Evolutionary conservation across 306 rosid species (phyloP), one percentile per base, ranked within the genome.

Genomic region (Sindora glabra): DNA sequence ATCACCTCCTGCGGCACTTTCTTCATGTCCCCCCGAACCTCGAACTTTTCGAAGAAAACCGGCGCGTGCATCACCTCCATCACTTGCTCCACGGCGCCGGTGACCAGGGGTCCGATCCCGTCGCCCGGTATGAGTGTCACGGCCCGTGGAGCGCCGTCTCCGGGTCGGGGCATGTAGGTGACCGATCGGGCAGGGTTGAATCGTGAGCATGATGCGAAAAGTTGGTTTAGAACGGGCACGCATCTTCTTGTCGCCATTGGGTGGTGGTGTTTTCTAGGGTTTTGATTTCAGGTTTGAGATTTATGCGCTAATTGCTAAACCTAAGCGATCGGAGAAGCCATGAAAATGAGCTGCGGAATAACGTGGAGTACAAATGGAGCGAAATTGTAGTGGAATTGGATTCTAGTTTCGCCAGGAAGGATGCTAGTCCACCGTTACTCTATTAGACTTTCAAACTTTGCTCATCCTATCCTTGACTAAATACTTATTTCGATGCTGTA

Each of bases 51-150:
- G 64, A 89, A 89, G 78, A 68, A 68, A 3, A 89, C 49, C 26
- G 97, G 97, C n/a, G 95, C 89, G 64, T 89, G 97, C 89, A 89
- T 86, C 56, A 82, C 82, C 39, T 86, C 91, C 91, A 89, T 83
- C n/a, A 89, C 89, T 70, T 83, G 89, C 58, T 86, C 96, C 10
- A 89, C 95, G 0, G 91, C 87, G 12, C 77, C 80, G 10, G 97
- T 89, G 0, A 89, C 97, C 44, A 83, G 29, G 0, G 97, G 95
- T 0, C 95, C 97, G 47, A 86, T 81, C 15, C 96, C 95, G 26
- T 89, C 95, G 7, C 96, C 95, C 1, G 89, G 96, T 19, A 89
- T 89, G 14, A 89, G 79, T 5, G 96, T 86, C 4, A 89, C 91
- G 10, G 74, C 44, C 0, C 96, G 85, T 0, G 95, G 91, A 3